Conservation (phyloP, 1,284 basidiomycete genomes). For the Puccinia novopanici region DNA sequence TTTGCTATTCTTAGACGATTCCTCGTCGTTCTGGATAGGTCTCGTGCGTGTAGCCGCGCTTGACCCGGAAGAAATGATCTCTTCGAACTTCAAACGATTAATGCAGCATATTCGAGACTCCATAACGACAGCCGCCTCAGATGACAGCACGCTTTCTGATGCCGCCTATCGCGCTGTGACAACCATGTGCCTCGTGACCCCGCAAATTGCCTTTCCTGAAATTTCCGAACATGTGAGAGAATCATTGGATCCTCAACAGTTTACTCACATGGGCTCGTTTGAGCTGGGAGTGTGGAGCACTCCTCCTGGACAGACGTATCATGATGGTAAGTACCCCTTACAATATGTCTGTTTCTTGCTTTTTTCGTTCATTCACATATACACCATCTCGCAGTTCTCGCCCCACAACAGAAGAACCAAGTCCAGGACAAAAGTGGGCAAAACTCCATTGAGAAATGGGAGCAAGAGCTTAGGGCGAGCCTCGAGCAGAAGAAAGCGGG, state of each 20-base stretch:
- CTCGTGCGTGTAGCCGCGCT: conserved; percentile 60
- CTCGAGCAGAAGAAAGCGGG: conserved; percentile 70
- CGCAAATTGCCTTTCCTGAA: conserved; percentile 68
- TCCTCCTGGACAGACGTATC: conserved; percentile 73
- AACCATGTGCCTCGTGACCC: conserved; percentile 77
- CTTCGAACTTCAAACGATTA: conserved; percentile 67
- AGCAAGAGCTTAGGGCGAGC: conserved; percentile 81
- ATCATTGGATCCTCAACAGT: conserved; percentile 67
- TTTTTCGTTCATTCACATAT: not conserved
- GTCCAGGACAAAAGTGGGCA: conserved; percentile 68
- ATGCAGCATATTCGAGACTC: conserved; percentile 68
- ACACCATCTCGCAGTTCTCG: conserved; percentile 19
- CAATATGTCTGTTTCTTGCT: conserved; percentile 55
- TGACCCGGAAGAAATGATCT: conserved; percentile 64
- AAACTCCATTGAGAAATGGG: conserved; percentile 86
- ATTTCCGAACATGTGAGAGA: conserved; percentile 69
- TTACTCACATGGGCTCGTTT: conserved; percentile 69
- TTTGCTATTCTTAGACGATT: conserved; percentile 16
- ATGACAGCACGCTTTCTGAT: conserved; percentile 18
- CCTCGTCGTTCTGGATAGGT: conserved; percentile 40
- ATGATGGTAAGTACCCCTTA: conserved; percentile 66
- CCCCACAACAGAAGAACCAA: conserved; percentile 27
- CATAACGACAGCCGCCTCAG: not conserved
- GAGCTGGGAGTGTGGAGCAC: conserved; percentile 83
- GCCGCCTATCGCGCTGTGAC: conserved; percentile 75